These are phyloP conservation scores for Salicornia ramosissima DNA, from an alignment of 148 eudicot species.

Conservation along the genomic window DNA sequence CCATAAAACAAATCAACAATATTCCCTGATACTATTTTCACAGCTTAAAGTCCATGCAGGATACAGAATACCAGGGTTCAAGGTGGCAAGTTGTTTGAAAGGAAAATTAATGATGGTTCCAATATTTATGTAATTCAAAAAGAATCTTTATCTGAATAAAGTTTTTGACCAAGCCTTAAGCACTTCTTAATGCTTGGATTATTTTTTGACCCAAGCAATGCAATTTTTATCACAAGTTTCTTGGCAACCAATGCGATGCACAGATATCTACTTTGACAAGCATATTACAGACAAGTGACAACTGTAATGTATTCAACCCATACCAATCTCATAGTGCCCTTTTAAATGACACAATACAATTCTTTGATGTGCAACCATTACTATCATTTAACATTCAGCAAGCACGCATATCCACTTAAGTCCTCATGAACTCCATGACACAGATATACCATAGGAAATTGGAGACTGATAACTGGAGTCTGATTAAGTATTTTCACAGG, in stretches of 20 bases:
- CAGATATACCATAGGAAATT: background rate
- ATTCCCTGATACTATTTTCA: constrained; percentile 1
- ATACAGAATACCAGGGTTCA: background rate
- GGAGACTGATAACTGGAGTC: background rate
- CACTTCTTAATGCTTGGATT: too few relatives aligned
- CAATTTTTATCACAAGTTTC: too few relatives aligned
- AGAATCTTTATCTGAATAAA: background rate
- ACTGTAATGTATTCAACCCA: too few relatives aligned
- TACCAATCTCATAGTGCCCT: too few relatives aligned
- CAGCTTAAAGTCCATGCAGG: background rate
- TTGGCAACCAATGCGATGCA: too few relatives aligned
- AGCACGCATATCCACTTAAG: background rate
- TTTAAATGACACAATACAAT: too few relatives aligned
- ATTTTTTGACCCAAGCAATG: too few relatives aligned
- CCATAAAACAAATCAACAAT: background rate
- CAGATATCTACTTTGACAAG: too few relatives aligned
- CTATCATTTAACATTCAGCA: background rate
- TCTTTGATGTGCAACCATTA: too few relatives aligned
- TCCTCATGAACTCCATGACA: background rate
- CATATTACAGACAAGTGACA: too few relatives aligned
- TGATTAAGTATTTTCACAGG: background rate
- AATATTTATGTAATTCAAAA: background rate
- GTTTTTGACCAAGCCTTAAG: too few relatives aligned
- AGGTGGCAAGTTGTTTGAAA: background rate
- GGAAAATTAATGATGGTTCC: background rate